Base-by-base conservation (phyloP, 768 basidiomycete species). In the Peribolospora baueri region DNA sequence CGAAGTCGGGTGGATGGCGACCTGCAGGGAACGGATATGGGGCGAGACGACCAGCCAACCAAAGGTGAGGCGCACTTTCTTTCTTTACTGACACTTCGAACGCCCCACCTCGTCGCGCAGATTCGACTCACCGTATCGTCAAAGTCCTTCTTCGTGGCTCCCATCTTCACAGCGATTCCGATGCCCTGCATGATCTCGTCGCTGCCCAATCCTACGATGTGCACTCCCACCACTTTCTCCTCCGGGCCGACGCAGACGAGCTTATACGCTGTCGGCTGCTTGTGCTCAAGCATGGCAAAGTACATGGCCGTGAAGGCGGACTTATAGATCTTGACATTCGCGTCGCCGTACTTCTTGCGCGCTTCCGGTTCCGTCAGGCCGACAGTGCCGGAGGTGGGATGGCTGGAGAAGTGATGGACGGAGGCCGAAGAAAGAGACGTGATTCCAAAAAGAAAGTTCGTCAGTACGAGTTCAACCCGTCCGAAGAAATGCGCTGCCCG, bases 141-240 rank as follows among this genome's bases (percentile, higher is more conserved):
- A 58, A 67, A 67, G 61, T 67, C 63, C 14, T 59, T 57, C 60
- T 68, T 68, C 36, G 67, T 67, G 42, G 65, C 68, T 25, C 83
- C 83, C 91, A 97, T 91, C 73, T 95, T 97, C 62, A 98, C 73
- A 9, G 93, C 93, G n/a, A 97, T 86, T 2, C 72, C 84, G 68
- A 93, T 95, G 59, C 91, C 91, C 73, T 98, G 93, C 70, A 90
- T 69, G 61, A 82, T 76, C 69, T 98, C 93, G 65, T 98, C 93
- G 63, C 81, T 83, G 47, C 93, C 93, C 58, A 73, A 64, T 5
- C 93, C 93, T 56, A 97, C 78, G 60, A 95, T 77, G 69, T 97
- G 93, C 48, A 95, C 70, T 8, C 93, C 93, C n/a, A 97, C 86
- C 46, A 98, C 81, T 63, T 82, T 83, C 68, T 97, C 88, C 62